Base-by-base conservation (phyloP, 148 eudicot species). In the Drosera capensis region DNA sequence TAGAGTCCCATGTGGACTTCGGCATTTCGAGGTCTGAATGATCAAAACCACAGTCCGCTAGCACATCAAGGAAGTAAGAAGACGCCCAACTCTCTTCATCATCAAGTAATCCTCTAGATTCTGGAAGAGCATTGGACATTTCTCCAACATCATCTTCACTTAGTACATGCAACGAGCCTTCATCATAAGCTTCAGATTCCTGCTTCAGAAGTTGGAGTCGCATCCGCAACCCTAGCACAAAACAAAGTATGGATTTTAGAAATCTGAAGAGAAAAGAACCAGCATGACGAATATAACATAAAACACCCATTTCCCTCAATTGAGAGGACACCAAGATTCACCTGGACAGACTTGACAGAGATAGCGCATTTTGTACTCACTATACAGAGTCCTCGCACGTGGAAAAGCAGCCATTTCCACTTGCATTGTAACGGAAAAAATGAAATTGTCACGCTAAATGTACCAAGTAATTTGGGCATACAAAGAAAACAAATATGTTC, bases 121-220 rank as follows among this genome's bases (percentile, higher is more conserved):
- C 7, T 6, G 18, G 3, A 20, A 14, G 17, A 12, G 18, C 0
- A 7, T 14, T 39, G 17, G 43, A 15, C 7, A 43, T 54, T 14
- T 40, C 75, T 39, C 17, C 16, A 14, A 14, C 43, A 40, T 73
- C 73, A 53, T 66, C 84, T 49, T 80, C 80, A 48, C 57, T 77
- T 9, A 74, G 58, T 35, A 50, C 14, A 16, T 49, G 59, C 44
- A 56, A 39, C 13, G 63, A 48, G 13, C 53, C 55, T 13, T 68
- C 79, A 13, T 60, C 49, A 55, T 47, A 43, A 46, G 52, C 53
- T 51, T 68, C 66, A 6, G 94, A 66, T 67, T 80, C 93, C 67
- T 63, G 65, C 56, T 76, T 84, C 31, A 88, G 95, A 60, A 88
- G 87, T 51, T 73, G 71, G 53, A 88, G 92, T 62, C 84, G 94